phyloP scores from a whole-genome alignment of 2,329 filamentous ascomycete genomes.

The Aspergillus sp. region DNA sequence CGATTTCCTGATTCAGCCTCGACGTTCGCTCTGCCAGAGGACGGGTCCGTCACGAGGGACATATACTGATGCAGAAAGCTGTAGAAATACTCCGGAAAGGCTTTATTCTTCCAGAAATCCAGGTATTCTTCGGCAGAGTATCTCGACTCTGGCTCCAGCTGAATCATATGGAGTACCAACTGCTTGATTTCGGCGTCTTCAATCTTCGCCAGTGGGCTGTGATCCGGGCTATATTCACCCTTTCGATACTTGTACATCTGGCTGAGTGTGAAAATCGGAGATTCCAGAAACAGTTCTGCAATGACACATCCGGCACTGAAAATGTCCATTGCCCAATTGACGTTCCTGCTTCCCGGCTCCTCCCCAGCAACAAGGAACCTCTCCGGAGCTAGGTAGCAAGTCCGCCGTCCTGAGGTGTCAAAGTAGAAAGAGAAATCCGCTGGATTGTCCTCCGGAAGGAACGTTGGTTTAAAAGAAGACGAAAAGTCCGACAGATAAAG shows the following conservation, averaged over 20 bases:
- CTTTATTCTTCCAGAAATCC: slow-evolving; percentile 81
- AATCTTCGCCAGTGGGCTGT: slow-evolving; percentile 73
- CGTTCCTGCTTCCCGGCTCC: slow-evolving; percentile 51
- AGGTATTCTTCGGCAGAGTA: slow-evolving; percentile 92
- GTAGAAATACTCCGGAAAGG: slow-evolving; percentile 95
- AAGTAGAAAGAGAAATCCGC: slow-evolving; percentile 98
- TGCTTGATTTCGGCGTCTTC: slow-evolving; percentile 78
- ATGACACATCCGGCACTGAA: slow-evolving; percentile 97
- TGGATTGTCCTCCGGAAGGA: slow-evolving; percentile 90
- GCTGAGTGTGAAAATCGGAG: slow-evolving; percentile 93
- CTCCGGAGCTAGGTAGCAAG: slow-evolving; percentile 92
- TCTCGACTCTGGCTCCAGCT: slow-evolving; percentile 80
- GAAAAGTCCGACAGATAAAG: slow-evolving; percentile 97
- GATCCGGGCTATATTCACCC: slow-evolving; percentile 81
- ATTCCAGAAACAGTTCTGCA: slow-evolving; percentile 87
- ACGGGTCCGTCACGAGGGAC: slow-evolving; percentile 86
- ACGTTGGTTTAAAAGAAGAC: slow-evolving; percentile 86
- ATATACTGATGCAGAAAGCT: slow-evolving; percentile 97
- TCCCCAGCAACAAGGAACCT: slow-evolving; percentile 69
- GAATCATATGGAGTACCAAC: slow-evolving; percentile 92
- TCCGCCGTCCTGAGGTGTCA: slow-evolving; percentile 80
- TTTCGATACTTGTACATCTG: slow-evolving; percentile 91
- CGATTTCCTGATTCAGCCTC: slow-evolving; percentile 61
- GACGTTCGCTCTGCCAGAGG: slow-evolving; percentile 63
- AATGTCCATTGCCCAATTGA: slow-evolving; percentile 95